phyloP scores from a whole-genome alignment of 805 yeast genomes.

The Saturnispora sekii region DNA sequence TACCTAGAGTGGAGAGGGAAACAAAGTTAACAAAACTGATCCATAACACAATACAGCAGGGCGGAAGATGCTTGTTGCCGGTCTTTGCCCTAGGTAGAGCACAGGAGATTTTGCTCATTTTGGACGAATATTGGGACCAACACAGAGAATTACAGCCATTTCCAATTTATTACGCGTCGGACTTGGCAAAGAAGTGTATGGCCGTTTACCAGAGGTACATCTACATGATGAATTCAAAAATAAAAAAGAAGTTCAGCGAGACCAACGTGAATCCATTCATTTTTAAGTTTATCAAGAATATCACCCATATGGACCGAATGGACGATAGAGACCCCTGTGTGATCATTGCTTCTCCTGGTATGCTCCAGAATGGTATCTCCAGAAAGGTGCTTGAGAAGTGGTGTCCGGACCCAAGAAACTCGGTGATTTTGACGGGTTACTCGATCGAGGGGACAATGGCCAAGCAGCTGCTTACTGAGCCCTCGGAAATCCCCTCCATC shows the following conservation, averaged over 20 bases:
- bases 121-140: constrained; percentile 90
- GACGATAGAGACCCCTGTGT: constrained; percentile 96
- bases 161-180: constrained; percentile 85
- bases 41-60: constrained; percentile 73
- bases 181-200: constrained; percentile 90
- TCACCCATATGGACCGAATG: constrained; percentile 70
- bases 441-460: constrained; percentile 99
- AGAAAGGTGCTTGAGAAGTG: constrained; percentile 86
- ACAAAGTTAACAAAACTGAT: constrained; percentile 68
- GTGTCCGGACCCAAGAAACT: constrained; percentile 93
- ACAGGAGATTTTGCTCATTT: constrained; percentile 79
- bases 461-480: constrained; percentile 77
- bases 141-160: constrained; percentile 75
- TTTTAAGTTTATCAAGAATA: constrained; percentile 73
- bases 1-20: constrained; percentile 82
- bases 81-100: constrained; percentile 97
- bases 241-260: constrained; percentile 64
- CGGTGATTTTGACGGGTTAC: constrained; percentile 87
- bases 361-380: constrained; percentile 94
- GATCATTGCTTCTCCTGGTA: constrained; percentile 95
- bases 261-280: constrained; percentile 83
- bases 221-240: constrained; percentile 93
- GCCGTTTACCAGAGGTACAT: constrained; percentile 95
- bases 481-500: constrained; percentile 78
- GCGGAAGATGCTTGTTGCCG: constrained; percentile 88